Conservation (phyloP, 129 eudicot species). For the Flaveria linearis region DNA sequence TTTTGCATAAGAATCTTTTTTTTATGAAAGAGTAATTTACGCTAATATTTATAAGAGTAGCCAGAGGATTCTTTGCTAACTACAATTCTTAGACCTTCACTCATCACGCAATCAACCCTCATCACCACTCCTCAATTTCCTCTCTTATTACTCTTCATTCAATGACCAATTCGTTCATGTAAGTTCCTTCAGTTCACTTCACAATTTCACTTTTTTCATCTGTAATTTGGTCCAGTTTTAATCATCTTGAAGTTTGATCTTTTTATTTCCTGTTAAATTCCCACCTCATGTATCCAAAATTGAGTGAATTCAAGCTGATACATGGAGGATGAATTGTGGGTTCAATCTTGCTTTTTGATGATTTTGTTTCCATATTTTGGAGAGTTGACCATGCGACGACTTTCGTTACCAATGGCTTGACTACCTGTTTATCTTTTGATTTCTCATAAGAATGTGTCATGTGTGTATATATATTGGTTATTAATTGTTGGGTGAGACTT, state of each 20-base stretch:
- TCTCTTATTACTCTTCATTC: not conserved
- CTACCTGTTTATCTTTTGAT: no score
- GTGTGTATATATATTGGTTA: no score
- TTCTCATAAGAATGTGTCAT: no score
- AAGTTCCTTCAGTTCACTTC: not conserved
- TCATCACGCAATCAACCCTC: not conserved
- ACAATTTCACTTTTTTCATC: not conserved
- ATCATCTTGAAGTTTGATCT: not conserved
- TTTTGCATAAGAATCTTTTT: no score
- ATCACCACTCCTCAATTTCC: slow-evolving; percentile 16
- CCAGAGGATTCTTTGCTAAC: not conserved
- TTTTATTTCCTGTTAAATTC: slow-evolving; percentile 10
- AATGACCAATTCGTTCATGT: slow-evolving; percentile 24
- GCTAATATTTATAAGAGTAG: no score
- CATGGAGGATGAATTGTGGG: not conserved
- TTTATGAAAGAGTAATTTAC: no score
- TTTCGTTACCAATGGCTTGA: no score
- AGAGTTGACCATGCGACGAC: no score
- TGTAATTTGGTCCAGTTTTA: not conserved
- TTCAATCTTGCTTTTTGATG: no score
- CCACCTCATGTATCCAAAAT: not conserved
- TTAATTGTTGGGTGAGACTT: no score
- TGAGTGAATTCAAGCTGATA: not conserved
- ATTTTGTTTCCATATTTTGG: no score
- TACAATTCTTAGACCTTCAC: slow-evolving; percentile 25